A percentile compares a stretch with the other conserved stretches of the same genome.
phyloP scores from a whole-genome alignment of 2,329 filamentous ascomycete genomes.

The Aspergillus caelatus region DNA sequence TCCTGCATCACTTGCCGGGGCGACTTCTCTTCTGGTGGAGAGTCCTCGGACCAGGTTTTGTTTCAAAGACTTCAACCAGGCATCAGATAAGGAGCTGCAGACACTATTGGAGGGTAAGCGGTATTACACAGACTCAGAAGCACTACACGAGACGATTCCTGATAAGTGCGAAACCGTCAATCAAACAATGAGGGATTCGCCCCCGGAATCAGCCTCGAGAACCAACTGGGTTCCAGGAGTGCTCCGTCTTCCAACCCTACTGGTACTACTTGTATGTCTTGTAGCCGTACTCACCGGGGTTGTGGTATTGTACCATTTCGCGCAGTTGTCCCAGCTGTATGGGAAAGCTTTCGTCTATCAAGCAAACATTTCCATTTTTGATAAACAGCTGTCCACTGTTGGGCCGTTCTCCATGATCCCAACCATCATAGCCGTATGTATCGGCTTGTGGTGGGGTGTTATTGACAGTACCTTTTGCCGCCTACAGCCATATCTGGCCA shows the following conservation, averaged over 20 bases:
- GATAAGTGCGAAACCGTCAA: background rate
- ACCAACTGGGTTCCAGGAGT: background rate
- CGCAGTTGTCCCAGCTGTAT: background rate
- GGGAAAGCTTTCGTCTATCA: constrained; percentile 1
- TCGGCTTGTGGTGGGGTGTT: constrained; percentile 2
- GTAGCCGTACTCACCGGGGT: background rate
- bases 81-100: background rate
- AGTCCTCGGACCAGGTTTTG: background rate
- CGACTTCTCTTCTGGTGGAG: background rate
- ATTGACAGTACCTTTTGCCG: constrained; percentile 2
- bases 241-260: background rate
- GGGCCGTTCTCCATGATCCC: constrained; percentile 3
- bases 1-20: background rate
- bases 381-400: background rate
- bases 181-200: background rate
- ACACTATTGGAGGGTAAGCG: background rate
- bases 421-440: constrained; percentile 3
- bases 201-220: background rate
- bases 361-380: constrained; percentile 1
- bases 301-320: constrained; percentile 3
- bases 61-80: background rate
- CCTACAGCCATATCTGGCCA: constrained; percentile 5
- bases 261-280: background rate
- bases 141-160: background rate
- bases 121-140: background rate